Percentiles rank a stretch among this genome's conserved stretches.
Conservation (phyloP, 2,329 filamentous ascomycete species). For the Talaromyces amestolkiae region DNA sequence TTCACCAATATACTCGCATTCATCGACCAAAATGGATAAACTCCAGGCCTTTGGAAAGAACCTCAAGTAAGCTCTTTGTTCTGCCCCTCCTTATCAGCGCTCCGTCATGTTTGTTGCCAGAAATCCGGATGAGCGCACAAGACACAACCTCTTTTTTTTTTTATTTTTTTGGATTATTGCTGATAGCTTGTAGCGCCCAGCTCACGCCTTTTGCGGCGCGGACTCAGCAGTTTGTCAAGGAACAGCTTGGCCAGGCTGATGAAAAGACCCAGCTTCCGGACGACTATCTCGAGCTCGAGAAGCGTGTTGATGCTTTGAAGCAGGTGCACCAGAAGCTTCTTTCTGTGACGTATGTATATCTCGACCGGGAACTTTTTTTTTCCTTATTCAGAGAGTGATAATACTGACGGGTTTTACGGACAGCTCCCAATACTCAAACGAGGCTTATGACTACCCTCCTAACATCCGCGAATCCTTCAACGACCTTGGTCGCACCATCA, state of each 20-base stretch:
- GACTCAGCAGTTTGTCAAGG: constrained; percentile 96
- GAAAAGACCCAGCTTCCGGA: constrained; percentile 97
- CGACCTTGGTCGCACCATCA: constrained; percentile 91
- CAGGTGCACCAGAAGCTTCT: constrained; percentile 96
- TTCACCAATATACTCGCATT: neutral
- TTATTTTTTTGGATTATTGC: neutral
- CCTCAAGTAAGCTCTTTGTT: constrained; percentile 54
- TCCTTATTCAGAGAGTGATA: neutral
- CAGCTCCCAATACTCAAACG: constrained; percentile 90
- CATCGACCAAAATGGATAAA: constrained; percentile 59
- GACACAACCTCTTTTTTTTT: neutral
- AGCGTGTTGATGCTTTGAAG: constrained; percentile 96
- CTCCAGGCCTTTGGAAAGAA: constrained; percentile 69
- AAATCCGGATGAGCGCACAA: neutral
- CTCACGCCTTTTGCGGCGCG: constrained; percentile 91
- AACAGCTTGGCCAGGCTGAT: constrained; percentile 90
- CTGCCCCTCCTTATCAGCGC: constrained; percentile 19
- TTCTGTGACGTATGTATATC: constrained; percentile 67
- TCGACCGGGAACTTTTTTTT: neutral
- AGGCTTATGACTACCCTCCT: constrained; percentile 85
- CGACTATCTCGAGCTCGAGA: constrained; percentile 98
- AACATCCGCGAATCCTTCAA: constrained; percentile 98
- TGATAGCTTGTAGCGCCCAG: constrained; percentile 58
- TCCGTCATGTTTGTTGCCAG: neutral
- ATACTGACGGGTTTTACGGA: neutral